Conservation (phyloP, 257 asterid genomes). For the Ligustrum vulgare region DNA sequence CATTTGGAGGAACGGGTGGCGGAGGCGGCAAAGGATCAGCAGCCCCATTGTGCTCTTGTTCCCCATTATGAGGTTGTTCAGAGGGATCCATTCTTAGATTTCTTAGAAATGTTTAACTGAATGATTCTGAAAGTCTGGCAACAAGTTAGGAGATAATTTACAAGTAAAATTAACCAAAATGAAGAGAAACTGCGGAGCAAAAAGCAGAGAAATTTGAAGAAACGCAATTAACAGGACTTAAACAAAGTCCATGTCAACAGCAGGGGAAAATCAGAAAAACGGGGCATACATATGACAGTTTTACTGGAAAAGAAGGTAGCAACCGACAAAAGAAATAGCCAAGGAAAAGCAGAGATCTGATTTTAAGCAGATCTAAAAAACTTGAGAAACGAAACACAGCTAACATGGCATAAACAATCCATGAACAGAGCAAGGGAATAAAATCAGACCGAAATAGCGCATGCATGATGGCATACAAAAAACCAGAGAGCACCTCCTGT, state of each 20-base stretch:
- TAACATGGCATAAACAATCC: neutral
- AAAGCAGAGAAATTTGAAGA: conserved; percentile 1
- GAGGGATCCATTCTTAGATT: conserved; percentile 43
- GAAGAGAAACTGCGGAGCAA: no score
- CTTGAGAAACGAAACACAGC: neutral
- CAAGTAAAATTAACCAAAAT: neutral
- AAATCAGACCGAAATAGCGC: neutral
- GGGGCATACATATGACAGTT: neutral
- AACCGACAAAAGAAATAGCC: neutral
- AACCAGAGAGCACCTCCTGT: neutral
- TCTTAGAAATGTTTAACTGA: neutral
- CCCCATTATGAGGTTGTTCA: conserved; percentile 29
- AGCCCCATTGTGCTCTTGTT: conserved; percentile 39
- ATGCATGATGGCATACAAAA: neutral
- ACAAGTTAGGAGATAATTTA: neutral
- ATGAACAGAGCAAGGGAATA: neutral
- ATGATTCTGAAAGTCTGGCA: neutral
- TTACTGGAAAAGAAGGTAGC: neutral
- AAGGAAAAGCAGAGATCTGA: no score
- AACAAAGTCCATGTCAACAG: neutral
- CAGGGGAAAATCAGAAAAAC: neutral
- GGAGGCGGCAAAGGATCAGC: conserved; percentile 77
- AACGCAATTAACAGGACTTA: neutral
- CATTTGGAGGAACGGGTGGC: conserved; percentile 71
- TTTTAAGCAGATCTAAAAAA: no score